phyloP scores from a whole-genome alignment of 805 yeast species.

The Lipomyces kockii region DNA sequence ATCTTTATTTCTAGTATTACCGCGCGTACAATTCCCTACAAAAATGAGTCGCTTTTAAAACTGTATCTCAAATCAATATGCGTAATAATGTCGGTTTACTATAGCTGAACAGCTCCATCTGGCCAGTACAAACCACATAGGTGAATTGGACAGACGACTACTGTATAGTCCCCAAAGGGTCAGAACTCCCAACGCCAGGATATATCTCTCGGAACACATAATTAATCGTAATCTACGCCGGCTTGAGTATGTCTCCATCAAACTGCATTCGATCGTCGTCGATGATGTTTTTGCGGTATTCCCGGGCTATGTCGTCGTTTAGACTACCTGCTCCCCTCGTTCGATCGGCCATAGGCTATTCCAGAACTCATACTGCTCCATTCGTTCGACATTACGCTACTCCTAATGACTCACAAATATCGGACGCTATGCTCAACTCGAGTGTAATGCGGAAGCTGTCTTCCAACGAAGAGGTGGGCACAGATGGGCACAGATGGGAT shows the following conservation, averaged over 20 bases:
- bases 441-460: conserved; percentile 28
- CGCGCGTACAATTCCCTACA: no score
- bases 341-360: background rate
- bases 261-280: background rate
- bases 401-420: conserved; percentile 16
- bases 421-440: conserved; percentile 28
- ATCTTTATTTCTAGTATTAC: no score
- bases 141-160: no score
- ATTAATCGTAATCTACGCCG: background rate
- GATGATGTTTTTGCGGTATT: background rate
- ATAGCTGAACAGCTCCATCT: no score
- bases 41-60: no score
- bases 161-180: no score
- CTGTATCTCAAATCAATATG: no score
- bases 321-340: background rate
- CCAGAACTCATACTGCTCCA: background rate
- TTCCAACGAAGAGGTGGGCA: conserved; percentile 23
- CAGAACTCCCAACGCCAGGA: no score
- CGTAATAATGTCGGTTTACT: no score
- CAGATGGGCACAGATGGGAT: background rate
- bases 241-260: background rate
- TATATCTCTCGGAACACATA: background rate
- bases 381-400: conserved; percentile 19
- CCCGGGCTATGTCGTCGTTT: background rate
- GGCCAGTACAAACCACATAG: no score